phyloP scores from a whole-genome alignment of 768 basidiomycete genomes.

The Pulveroboletus frians region DNA sequence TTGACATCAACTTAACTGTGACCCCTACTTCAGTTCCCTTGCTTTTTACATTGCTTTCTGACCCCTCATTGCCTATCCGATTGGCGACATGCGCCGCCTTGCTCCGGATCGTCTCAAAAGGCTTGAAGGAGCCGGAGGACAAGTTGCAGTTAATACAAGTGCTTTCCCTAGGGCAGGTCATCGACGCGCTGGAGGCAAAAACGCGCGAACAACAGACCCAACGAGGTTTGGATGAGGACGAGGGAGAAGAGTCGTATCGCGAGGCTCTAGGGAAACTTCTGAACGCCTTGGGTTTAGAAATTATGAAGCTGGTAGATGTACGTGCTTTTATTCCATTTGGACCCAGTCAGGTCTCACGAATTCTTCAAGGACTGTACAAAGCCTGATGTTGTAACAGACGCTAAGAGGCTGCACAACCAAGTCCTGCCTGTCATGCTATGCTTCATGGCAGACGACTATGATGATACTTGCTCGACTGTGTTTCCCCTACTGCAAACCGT shows the following conservation, averaged over 20 bases:
- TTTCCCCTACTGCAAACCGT: constrained; percentile 76
- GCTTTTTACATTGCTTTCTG: constrained; percentile 77
- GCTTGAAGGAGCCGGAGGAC: constrained; percentile 85
- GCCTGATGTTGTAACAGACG: constrained; percentile 60
- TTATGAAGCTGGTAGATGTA: constrained; percentile 82
- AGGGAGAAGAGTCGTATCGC: constrained; percentile 84
- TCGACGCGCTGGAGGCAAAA: constrained; percentile 75
- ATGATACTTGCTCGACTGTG: constrained; percentile 82
- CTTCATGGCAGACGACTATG: constrained; percentile 86
- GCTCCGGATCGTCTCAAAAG: constrained; percentile 82
- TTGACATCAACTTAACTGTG: constrained; percentile 94
- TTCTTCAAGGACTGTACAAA: constrained; percentile 50
- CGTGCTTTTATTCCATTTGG: constrained; percentile 2
- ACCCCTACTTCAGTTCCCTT: constrained; percentile 84
- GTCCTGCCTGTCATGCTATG: constrained; percentile 77
- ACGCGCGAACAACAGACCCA: constrained; percentile 62
- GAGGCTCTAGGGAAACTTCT: constrained; percentile 83
- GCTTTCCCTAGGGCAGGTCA: constrained; percentile 75
- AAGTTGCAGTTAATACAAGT: constrained; percentile 89
- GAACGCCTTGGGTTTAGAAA: constrained; percentile 75
- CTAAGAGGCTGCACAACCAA: constrained; percentile 56
- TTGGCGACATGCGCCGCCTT: constrained; percentile 78
- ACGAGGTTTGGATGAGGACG: constrained; percentile 68
- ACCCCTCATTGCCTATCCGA: constrained; percentile 72
- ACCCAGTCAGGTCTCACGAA: background rate